phyloP scores from a whole-genome alignment of 1,139 yeast species.

The Kodamaea ohmeri region DNA sequence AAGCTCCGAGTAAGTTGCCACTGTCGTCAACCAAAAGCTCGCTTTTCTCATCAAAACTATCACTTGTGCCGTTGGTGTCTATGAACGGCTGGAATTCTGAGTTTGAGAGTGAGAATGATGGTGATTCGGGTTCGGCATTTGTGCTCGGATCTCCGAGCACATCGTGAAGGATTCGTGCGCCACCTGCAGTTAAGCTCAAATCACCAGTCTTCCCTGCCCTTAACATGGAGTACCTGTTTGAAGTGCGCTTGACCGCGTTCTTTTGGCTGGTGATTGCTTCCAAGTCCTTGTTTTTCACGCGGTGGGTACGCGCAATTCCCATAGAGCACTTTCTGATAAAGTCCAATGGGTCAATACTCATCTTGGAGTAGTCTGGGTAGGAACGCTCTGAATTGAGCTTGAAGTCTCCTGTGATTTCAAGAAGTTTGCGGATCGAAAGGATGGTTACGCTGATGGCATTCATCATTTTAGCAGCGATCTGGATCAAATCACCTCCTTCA shows the following conservation, averaged over 20 bases:
- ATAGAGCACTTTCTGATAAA: slow-evolving; percentile 61
- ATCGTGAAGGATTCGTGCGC: slow-evolving; percentile 53
- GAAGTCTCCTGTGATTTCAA: slow-evolving; percentile 68
- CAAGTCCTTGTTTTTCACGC: slow-evolving; percentile 23
- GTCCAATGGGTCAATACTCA: slow-evolving; percentile 59
- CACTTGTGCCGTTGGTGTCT: slow-evolving; percentile 9
- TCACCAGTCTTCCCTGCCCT: slow-evolving; percentile 57
- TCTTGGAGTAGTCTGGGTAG: slow-evolving; percentile 66
- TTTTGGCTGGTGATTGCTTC: slow-evolving; percentile 15
- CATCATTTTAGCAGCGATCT: slow-evolving; percentile 63
- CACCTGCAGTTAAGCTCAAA: slow-evolving; percentile 55
- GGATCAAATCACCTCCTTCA: slow-evolving; percentile 66
- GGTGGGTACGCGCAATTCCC: slow-evolving; percentile 52
- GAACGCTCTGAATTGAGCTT: slow-evolving; percentile 61
- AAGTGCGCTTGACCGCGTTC: slow-evolving; percentile 4
- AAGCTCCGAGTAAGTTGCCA: slow-evolving; percentile 69
- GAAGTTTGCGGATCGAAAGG: slow-evolving; percentile 40
- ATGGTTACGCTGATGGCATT: slow-evolving; percentile 51
- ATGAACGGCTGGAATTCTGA: slow-evolving; percentile 39
- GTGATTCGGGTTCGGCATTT: slow-evolving; percentile 19
- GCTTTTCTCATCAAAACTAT: slow-evolving; percentile 26
- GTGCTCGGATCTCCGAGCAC: slow-evolving; percentile 40
- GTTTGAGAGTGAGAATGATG: slow-evolving; percentile 43
- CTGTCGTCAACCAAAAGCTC: slow-evolving; percentile 48
- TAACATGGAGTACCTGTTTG: slow-evolving; percentile 56